Percentiles rank a stretch among this genome's conserved stretches.
Evolutionary conservation across 2,329 filamentous ascomycete genomes (phyloP).

Genomic region (Xylariaceae sp.): DNA sequence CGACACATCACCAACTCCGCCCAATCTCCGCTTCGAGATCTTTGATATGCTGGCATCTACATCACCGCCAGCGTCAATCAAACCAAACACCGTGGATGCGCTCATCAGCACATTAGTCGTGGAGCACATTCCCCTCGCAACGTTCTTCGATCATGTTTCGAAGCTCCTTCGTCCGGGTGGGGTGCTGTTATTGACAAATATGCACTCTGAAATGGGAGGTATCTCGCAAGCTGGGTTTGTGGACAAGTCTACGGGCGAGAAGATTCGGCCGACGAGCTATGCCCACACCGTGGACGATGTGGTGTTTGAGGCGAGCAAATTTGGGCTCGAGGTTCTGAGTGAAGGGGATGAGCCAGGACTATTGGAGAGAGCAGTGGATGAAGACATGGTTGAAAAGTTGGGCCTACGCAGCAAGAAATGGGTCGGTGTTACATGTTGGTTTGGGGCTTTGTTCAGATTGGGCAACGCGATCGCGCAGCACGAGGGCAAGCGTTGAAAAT

Average conservation of each 20-base stretch:
- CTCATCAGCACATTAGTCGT: conserved; percentile 62
- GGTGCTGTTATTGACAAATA: conserved; percentile 61
- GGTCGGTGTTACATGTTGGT: conserved; percentile 56
- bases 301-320: conserved; percentile 44
- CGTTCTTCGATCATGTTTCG: conserved; percentile 48
- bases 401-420: conserved; percentile 63
- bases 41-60: conserved; percentile 36
- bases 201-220: conserved; percentile 63
- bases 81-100: conserved; percentile 36
- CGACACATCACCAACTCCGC: neutral
- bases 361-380: conserved; percentile 45
- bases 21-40: conserved; percentile 27
- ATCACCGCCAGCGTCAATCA: conserved; percentile 24
- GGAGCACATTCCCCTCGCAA: conserved; percentile 56
- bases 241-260: conserved; percentile 48
- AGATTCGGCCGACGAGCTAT: conserved; percentile 60
- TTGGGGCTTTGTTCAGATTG: conserved; percentile 43
- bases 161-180: conserved; percentile 46
- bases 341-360: conserved; percentile 26
- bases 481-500: too few relatives aligned
- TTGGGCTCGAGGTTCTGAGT: conserved; percentile 43
- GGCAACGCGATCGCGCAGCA: too few relatives aligned
- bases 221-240: conserved; percentile 62
- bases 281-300: conserved; percentile 52
- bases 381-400: conserved; percentile 55